These are phyloP conservation scores for Citrus sinensis DNA, from an alignment of 345 rosid genomes.

Conservation along the genomic window DVS_A1.0 CM039162.1:8915001-8915500, in stretches of 20 bases:
- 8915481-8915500: neutral
- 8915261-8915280: neutral
- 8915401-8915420: neutral
- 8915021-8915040: too few relatives aligned
- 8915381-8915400: neutral
- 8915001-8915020: too few relatives aligned
- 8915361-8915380: neutral
- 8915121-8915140: too few relatives aligned
- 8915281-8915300: neutral
- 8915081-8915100: too few relatives aligned
- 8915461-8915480: neutral
- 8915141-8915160: too few relatives aligned
- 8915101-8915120: too few relatives aligned
- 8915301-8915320: constrained; percentile 1
- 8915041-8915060: too few relatives aligned
- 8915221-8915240: neutral
- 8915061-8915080: too few relatives aligned
- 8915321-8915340: constrained; percentile 14
- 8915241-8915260: neutral
- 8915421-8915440: neutral
- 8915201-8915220: neutral
- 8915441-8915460: neutral
- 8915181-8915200: neutral
- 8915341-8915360: neutral
- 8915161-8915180: too few relatives aligned